Evolutionary conservation across 352 stramenopile species (phyloP).

Genomic region (Phytophthora fragariaefolia): DNA sequence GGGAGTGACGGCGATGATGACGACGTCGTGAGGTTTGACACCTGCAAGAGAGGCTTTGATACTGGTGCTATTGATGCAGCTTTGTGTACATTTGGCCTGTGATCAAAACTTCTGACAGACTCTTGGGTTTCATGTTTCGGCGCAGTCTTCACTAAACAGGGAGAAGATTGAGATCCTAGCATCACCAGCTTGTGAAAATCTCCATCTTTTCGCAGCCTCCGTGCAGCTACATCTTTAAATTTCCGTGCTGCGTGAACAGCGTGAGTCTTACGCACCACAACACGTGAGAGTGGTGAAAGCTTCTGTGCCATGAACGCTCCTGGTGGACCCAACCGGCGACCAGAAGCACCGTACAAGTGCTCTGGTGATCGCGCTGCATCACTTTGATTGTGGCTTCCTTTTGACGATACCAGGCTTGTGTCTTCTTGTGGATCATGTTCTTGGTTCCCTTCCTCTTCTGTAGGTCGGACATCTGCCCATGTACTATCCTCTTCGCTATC

Average conservation of each 20-base stretch:
- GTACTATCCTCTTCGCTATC: constrained; percentile 14
- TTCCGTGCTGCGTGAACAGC: constrained; percentile 52
- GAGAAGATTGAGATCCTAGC: constrained; percentile 30
- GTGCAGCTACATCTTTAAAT: constrained; percentile 36
- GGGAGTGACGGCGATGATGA: constrained; percentile 15
- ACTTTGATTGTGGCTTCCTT: neutral
- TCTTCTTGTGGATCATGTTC: constrained; percentile 5
- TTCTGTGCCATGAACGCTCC: constrained; percentile 1
- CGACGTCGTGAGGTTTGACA: constrained; percentile 20
- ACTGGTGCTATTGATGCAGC: neutral
- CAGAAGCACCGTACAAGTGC: constrained; percentile 1
- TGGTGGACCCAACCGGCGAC: constrained; percentile 1
- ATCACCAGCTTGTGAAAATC: constrained; percentile 20
- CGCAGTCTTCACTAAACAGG: constrained; percentile 16
- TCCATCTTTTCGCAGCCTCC: constrained; percentile 22
- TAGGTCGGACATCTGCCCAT: constrained; percentile 7
- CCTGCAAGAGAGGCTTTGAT: constrained; percentile 16
- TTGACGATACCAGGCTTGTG: neutral
- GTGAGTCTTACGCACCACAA: constrained; percentile 54
- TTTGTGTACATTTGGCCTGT: constrained; percentile 10
- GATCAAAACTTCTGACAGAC: neutral
- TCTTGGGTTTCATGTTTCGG: neutral
- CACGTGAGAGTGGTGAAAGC: constrained; percentile 50
- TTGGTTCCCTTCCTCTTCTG: constrained; percentile 21
- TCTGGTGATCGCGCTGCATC: constrained; percentile 5